Conservation (phyloP, 306 rosid genomes). For the Prunus salicina region DNA sequence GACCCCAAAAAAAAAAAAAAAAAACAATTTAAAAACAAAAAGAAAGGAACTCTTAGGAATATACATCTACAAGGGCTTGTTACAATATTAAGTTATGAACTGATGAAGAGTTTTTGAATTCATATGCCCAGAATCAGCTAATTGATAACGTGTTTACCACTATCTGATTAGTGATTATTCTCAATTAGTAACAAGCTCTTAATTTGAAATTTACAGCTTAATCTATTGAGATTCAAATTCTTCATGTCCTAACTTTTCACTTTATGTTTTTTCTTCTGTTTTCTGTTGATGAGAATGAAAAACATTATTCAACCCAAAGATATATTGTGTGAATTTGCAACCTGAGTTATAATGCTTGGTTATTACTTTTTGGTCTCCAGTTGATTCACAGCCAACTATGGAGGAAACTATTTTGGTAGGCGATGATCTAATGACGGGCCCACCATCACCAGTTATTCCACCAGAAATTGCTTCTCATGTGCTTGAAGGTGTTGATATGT, state of each 20-base stretch:
- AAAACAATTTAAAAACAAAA: not conserved
- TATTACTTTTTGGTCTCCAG: slow-evolving; percentile 46
- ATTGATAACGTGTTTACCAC: not conserved
- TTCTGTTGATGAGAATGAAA: not conserved
- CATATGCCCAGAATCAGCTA: not conserved
- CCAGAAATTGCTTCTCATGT: slow-evolving; percentile 93
- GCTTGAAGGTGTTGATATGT: slow-evolving; percentile 78
- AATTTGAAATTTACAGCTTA: not conserved
- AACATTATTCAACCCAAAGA: not conserved
- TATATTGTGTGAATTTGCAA: not conserved
- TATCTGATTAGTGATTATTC: not conserved
- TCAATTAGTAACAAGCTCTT: not conserved
- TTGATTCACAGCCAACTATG: slow-evolving; percentile 87
- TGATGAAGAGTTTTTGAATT: not conserved
- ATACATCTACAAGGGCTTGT: not conserved
- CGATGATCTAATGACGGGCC: slow-evolving; percentile 89
- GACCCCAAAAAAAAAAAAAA: not conserved
- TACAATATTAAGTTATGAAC: not conserved
- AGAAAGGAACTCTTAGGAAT: not conserved
- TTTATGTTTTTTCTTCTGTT: not conserved
- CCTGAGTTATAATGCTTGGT: not conserved
- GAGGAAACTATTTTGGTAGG: slow-evolving; percentile 96
- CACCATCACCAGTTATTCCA: slow-evolving; percentile 90
- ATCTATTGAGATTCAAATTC: not conserved
- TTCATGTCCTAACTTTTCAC: not conserved